Base-by-base conservation (phyloP, 768 basidiomycete species). In the Boletus rubroflammeus region DNA sequence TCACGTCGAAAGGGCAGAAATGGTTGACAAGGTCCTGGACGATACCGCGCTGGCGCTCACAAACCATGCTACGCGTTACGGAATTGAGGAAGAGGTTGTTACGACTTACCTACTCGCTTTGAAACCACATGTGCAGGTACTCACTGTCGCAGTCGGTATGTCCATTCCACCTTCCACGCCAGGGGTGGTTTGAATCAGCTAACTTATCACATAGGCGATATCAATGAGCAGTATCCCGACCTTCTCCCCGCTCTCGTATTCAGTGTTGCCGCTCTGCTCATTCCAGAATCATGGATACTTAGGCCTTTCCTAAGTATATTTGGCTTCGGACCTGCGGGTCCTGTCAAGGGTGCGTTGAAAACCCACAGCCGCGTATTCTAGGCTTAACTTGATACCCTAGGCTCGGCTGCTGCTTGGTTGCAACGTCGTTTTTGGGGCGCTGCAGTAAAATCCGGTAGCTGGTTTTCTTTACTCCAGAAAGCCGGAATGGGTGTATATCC, bases 291-390 rank as follows among this genome's bases (percentile, higher is more conserved):
- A 3, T 64, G 62, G 61, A 54, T 61, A 2, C 55, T 62, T 13
- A 3, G 41, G n/a, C 62, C 54, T 1, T 52, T 62, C 8, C 21
- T 62, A 3, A 43, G 54, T 1, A 2, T 54, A 15, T 47, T 62
- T 26, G 62, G 62, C 25, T 62, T 62, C 6, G 62, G 62, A 23
- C 62, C 54, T 36, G 7, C 17, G 1, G 62, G 61, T 3, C 61
- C 53, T 11, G 25, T 55, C 10, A 54, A 53, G 48, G 62, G 62
- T 64, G n/a, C 14, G 38, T 14, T 17, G 26, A 23, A 9, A 26
- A 5, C 2, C 1, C 0, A 11, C 5, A 0, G 13, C 8, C 5
- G 1, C 13, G n/a, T 7, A 19, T 5, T 38, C 6, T 11, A n/a
- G 49, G 11, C 21, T 34, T 3, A 29, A 38, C 17, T 29, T 5